Conservation (phyloP, 148 eudicot genomes). For the Rhododendron molle region DNA sequence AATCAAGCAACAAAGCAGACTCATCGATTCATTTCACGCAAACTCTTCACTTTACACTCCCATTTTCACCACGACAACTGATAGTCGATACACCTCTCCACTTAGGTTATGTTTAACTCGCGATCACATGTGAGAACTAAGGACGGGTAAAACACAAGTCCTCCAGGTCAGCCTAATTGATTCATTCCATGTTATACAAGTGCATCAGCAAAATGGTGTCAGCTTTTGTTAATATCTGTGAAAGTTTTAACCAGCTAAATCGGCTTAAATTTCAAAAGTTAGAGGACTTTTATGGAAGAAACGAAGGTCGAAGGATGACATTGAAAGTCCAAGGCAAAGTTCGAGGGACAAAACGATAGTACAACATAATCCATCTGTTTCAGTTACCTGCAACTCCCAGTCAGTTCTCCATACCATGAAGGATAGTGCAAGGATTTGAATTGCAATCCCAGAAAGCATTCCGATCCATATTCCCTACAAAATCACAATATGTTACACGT, state of each 20-base stretch:
- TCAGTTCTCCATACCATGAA: conserved; percentile 60
- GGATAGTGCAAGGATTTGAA: conserved; percentile 44
- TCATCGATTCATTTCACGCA: no score
- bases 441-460: conserved; percentile 50
- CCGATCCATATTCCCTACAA: conserved; percentile 66
- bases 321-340: not conserved
- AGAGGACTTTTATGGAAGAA: not conserved
- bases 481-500: conserved; percentile 11
- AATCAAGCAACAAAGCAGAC: no score
- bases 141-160: not conserved
- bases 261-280: not conserved
- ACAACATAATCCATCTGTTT: not conserved
- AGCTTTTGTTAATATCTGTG: not conserved
- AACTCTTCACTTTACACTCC: no score
- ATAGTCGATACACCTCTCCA: no score
- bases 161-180: conserved; percentile 16
- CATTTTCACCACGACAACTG: no score
- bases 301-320: not conserved
- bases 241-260: not conserved
- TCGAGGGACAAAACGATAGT: not conserved
- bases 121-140: no score
- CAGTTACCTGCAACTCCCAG: conserved; percentile 73
- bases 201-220: not conserved
- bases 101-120: no score
- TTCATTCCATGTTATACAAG: not conserved